Base-by-base conservation (phyloP, 306 rosid species). In the Lagenaria siceraria region DNA sequence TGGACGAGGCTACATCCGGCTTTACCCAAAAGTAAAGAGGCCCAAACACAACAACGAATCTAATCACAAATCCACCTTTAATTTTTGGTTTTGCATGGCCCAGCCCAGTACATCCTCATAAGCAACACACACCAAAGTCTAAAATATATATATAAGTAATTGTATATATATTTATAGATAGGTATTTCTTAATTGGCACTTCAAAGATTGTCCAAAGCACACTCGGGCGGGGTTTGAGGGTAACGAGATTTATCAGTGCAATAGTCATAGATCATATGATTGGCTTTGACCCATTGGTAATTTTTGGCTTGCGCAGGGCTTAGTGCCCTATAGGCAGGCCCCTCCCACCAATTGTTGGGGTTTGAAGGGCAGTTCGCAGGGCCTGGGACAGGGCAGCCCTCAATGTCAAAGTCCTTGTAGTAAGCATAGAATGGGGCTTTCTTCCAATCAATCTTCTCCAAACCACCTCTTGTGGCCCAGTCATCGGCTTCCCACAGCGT, bases 371-470 rank as follows among this genome's bases (percentile, higher is more conserved):
- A 51, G 55, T 17, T 51, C 5, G 21, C 7, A 14, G 55, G 55
- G 8, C 55, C 55, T 51, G 55, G 55, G 2, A 51, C 55, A 51
- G 55, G 55, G 21, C 55, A 51, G 7, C 55, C 55, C 55, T 51
- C 55, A 51, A 51, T 51, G n/a, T 51, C 55, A 17, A 51, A 51
- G 55, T 51, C 98, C 71, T 81, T 91, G 87, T 91, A 94, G n/a
- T 91, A 87, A 42, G 97, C 87, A 13, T 58, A 76, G 84, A 94
- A 94, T 0, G 98, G 98, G 75, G 98, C 91, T 80, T 87, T 90
- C 73, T 86, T 89, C 98, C 98, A 51, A 51, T 51, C 55, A 15
- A 51, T 51, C n/a, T 51, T 51, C 55, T 51, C 55, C 55, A 51
- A 51, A 15, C 55, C 55, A 51, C 55, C 55, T 17, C 55, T 51